Evolutionary conservation across 2,329 filamentous ascomycete species (phyloP).

Genomic region (Pseudogymnoascus sp.): DNA sequence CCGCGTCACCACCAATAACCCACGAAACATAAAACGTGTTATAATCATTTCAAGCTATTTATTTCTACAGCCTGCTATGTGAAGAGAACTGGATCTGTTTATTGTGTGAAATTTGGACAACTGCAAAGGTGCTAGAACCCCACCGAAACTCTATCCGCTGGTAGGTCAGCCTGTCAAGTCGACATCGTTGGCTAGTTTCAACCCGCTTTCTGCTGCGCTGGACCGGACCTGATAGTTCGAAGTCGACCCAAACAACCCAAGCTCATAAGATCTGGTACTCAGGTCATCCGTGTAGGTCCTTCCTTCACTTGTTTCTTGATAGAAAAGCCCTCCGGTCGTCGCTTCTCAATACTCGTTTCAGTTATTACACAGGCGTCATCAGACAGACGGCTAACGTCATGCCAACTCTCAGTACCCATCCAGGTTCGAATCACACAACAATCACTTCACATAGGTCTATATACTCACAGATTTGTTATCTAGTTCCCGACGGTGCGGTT

Average conservation of each 20-base stretch:
- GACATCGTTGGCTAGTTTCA: constrained; percentile 4
- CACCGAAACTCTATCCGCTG: neutral
- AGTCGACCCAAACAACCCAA: constrained; percentile 6
- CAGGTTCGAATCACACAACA: constrained; percentile 14
- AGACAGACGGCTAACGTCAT: constrained; percentile 27
- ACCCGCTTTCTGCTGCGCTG: constrained; percentile 3
- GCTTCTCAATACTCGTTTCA: neutral
- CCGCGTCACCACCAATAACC: neutral
- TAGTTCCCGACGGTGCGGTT: constrained; percentile 15
- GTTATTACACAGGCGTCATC: neutral
- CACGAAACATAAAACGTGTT: neutral
- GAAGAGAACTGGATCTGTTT: neutral
- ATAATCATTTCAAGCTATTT: neutral
- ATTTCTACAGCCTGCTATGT: neutral
- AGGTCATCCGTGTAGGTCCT: constrained; percentile 9
- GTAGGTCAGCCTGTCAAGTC: constrained; percentile 5
- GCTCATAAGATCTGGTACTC: neutral
- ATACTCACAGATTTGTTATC: constrained; percentile 18
- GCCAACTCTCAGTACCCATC: constrained; percentile 22
- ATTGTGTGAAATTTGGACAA: neutral
- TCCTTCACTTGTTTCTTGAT: neutral
- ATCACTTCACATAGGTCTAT: constrained; percentile 12
- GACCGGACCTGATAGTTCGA: constrained; percentile 5
- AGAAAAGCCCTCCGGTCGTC: neutral
- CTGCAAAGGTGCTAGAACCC: neutral